Conservation (phyloP, 768 basidiomycete species). For the Leccinum rimulosum region DNA sequence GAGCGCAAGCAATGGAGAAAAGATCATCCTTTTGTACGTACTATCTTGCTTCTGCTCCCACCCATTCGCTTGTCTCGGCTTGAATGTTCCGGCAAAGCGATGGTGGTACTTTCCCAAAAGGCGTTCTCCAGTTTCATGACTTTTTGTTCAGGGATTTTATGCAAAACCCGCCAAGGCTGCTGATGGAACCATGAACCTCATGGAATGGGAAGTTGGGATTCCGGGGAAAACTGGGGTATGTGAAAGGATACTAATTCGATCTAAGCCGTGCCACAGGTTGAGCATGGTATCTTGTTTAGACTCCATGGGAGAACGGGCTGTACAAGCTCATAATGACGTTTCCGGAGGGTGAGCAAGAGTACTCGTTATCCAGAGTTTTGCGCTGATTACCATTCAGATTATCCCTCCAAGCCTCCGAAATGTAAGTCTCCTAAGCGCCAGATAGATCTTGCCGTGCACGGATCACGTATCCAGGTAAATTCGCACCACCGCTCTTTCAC, state of each 20-base stretch:
- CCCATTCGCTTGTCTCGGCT: slow-evolving; percentile 1
- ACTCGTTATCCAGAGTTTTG: not conserved
- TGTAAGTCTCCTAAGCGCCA: slow-evolving; percentile 47
- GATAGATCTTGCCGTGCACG: not conserved
- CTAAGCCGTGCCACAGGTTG: slow-evolving; percentile 10
- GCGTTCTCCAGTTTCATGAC: not conserved
- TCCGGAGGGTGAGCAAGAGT: slow-evolving; percentile 73
- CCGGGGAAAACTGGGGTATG: slow-evolving; percentile 88
- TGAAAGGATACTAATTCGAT: slow-evolving; percentile 17
- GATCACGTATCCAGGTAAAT: slow-evolving; percentile 71
- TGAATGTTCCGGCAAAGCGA: not conserved
- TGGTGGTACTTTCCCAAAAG: not conserved
- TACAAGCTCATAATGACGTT: slow-evolving; percentile 94
- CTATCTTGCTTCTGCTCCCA: not conserved
- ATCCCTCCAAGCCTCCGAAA: slow-evolving; percentile 93
- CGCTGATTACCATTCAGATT: slow-evolving; percentile 52
- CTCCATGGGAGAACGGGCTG: slow-evolving; percentile 95
- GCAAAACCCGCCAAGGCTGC: slow-evolving; percentile 87
- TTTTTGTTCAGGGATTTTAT: slow-evolving; percentile 79
- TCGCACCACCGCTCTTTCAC: slow-evolving; percentile 92
- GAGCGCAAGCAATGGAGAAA: slow-evolving; percentile 99
- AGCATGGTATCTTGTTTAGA: slow-evolving; percentile 48
- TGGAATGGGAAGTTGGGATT: slow-evolving; percentile 99
- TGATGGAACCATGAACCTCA: slow-evolving; percentile 93
- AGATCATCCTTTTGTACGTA: slow-evolving; percentile 95